These are phyloP conservation scores for Penicillium nordicum DNA, from an alignment of 2,329 filamentous ascomycete genomes.

Conservation along the genomic window DNA sequence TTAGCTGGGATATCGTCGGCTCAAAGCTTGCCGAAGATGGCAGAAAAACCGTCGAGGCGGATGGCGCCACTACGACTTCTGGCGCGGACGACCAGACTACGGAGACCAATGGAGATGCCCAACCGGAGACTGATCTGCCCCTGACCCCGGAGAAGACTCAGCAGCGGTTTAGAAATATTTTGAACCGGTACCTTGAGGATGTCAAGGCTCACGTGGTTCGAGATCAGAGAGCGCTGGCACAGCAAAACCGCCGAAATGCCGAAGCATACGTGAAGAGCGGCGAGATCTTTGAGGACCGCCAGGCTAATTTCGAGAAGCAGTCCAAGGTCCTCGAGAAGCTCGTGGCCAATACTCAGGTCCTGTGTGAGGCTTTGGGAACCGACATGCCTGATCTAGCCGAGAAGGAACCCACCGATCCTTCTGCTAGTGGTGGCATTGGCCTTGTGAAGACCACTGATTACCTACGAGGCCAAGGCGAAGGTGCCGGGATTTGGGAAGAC, in stretches of 20 bases:
- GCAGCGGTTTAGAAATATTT: conserved; percentile 78
- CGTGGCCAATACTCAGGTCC: conserved; percentile 80
- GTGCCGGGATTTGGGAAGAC: conserved; percentile 95
- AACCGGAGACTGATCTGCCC: conserved; percentile 62
- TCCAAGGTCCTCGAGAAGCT: conserved; percentile 89
- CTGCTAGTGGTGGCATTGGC: conserved; percentile 75
- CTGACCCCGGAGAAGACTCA: conserved; percentile 74
- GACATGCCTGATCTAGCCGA: conserved; percentile 95
- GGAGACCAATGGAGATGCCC: conserved; percentile 43
- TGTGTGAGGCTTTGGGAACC: conserved; percentile 80
- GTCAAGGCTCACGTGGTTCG: conserved; percentile 82
- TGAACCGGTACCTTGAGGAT: conserved; percentile 87
- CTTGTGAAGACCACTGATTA: conserved; percentile 94
- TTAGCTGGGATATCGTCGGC: conserved; percentile 91
- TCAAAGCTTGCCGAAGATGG: conserved; percentile 70
- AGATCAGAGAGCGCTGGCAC: conserved; percentile 85
- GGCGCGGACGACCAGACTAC: conserved; percentile 49
- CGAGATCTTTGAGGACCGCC: conserved; percentile 95
- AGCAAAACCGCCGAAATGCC: conserved; percentile 88
- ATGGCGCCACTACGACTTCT: conserved; percentile 60
- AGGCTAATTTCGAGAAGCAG: conserved; percentile 92
- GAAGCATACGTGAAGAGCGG: conserved; percentile 98
- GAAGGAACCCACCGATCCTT: conserved; percentile 65
- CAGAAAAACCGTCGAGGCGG: conserved; percentile 79
- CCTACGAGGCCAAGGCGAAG: conserved; percentile 81